Base-by-base conservation (phyloP, 305 asterid genomes). In the Rubia tinctorum region DNA sequence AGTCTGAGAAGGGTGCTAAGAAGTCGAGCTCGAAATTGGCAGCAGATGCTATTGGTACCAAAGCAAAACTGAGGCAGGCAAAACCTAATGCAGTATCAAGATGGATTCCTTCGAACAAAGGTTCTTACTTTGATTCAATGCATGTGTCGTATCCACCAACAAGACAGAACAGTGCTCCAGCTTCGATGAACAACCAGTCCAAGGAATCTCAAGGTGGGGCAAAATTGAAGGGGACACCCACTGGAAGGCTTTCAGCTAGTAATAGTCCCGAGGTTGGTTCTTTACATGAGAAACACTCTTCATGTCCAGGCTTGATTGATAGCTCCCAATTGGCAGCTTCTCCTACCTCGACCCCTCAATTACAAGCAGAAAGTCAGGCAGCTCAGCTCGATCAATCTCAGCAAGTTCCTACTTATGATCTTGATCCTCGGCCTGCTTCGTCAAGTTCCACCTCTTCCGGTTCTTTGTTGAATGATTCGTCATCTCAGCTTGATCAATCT, bases 91-190 rank as follows among this genome's bases (percentile, higher is more conserved):
- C 94, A 63, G 90, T 85, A 44, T 92, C 99, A 44, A 86, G 89
- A 86, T 92, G 98, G 99, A 89, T 92, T 73, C 98, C 97, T 66
- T 20, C 96, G 42, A 95, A 92, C 82, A 92, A 95, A 87, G 97
- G 96, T 66, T 92, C 97, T 51, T 90, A 90, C 85, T 88, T 89
- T 70, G 89, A 89, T 86, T 92, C 99, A 44, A 89, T 91, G 97
- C 99, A 89, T 80, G 96, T 92, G 25, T 82, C 89, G 63, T 88
- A 92, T 84, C 98, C 96, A 61, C 97, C 96, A 11, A 82, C 97
- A 74, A 87, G 96, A 80, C 82, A 85, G 84, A 92, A 91, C 79
- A 91, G 93, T 84, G 98, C 97, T 75, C 99, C 99, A 71, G 84
- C 92, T 71, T 88, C 81, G 6, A 77, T 89, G 69, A 83, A 86